A percentile compares a stretch with the other conserved stretches of the same genome.
Evolutionary conservation across 495 filamentous ascomycete species (phyloP).

Genomic region (Talaromyces adpressus): DNA sequence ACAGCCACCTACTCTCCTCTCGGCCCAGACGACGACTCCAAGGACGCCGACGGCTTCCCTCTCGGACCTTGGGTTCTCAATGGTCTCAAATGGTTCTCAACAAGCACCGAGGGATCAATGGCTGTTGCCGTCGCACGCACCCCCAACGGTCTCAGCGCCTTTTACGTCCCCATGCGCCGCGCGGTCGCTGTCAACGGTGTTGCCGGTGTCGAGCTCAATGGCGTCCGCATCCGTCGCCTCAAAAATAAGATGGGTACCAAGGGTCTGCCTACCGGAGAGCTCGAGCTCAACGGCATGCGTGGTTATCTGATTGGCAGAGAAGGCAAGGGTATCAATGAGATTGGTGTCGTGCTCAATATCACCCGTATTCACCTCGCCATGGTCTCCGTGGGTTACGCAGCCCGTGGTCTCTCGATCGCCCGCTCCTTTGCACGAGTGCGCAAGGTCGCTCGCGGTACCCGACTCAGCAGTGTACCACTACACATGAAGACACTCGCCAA

Average conservation of each 20-base stretch:
- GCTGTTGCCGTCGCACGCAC: slow-evolving; percentile 54
- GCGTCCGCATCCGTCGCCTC: slow-evolving; percentile 51
- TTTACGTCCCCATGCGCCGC: slow-evolving; percentile 52
- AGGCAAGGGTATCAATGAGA: slow-evolving; percentile 49
- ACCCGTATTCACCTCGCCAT: slow-evolving; percentile 50
- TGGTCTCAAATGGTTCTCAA: slow-evolving; percentile 66
- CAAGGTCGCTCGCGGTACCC: slow-evolving; percentile 23
- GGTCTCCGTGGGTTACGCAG: slow-evolving; percentile 40
- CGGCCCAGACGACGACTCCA: slow-evolving; percentile 5
- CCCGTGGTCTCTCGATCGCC: slow-evolving; percentile 45
- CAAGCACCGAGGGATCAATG: slow-evolving; percentile 55
- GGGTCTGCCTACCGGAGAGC: slow-evolving; percentile 55
- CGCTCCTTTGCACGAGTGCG: slow-evolving; percentile 44
- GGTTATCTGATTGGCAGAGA: slow-evolving; percentile 50
- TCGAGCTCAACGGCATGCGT: slow-evolving; percentile 48
- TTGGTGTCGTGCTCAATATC: slow-evolving; percentile 53
- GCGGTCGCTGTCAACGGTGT: slow-evolving; percentile 15
- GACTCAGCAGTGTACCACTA: slow-evolving; percentile 37
- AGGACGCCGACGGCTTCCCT: slow-evolving; percentile 28
- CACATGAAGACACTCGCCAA: slow-evolving; percentile 49
- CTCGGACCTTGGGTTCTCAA: slow-evolving; percentile 52
- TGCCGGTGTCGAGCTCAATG: slow-evolving; percentile 41
- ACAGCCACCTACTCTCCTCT: slow-evolving; percentile 28
- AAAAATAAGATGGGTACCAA: slow-evolving; percentile 59
- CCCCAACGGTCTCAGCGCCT: slow-evolving; percentile 41